phyloP scores from a whole-genome alignment of 495 filamentous ascomycete genomes.

The Choiromyces venosus region DNA sequence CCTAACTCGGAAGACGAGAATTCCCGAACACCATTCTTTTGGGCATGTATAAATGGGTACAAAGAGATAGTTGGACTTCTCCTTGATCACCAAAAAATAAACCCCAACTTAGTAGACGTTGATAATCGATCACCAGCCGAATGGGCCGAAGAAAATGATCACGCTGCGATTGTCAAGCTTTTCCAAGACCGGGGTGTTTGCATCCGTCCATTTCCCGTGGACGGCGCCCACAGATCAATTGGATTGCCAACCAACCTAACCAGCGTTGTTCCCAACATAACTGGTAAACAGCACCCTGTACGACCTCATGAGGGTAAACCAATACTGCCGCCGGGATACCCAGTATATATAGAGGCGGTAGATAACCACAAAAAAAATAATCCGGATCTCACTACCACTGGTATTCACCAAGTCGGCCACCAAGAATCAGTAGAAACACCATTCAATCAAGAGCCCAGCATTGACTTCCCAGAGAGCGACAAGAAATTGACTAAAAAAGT shows the following conservation, averaged over 20 bases:
- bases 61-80: not conserved
- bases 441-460: too few species aligned
- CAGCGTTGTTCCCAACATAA: not conserved
- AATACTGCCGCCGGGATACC: too few species aligned
- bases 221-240: not conserved
- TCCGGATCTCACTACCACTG: too few species aligned
- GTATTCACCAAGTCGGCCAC: not conserved
- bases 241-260: not conserved
- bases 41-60: not conserved
- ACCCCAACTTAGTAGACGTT: not conserved
- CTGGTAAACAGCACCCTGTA: not conserved
- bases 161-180: not conserved
- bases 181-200: not conserved
- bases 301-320: too few species aligned
- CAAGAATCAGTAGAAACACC: too few species aligned
- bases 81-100: not conserved
- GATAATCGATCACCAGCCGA: not conserved
- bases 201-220: not conserved
- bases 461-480: too few species aligned
- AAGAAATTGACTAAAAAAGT: too few species aligned
- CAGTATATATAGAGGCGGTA: too few species aligned
- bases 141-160: not conserved
- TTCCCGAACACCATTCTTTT: not conserved
- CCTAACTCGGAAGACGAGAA: not conserved
- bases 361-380: too few species aligned